phyloP scores from a whole-genome alignment of 345 rosid species.

The Conringia planisiliqua region DNA sequence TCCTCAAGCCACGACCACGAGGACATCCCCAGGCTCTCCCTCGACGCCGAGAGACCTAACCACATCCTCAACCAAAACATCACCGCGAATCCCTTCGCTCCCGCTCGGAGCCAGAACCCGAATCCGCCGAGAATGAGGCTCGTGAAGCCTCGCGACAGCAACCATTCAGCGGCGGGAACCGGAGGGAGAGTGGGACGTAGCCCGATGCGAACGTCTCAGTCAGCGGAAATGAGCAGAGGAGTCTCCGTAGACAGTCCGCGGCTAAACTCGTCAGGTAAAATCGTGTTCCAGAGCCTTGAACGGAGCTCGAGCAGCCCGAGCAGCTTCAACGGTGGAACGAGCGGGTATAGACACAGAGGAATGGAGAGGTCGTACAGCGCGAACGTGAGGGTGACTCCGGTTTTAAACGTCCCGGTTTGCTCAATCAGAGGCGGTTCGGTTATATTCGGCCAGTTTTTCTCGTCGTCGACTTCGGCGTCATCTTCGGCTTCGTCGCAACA shows the following conservation, averaged over 20 bases:
- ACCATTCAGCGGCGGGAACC: background rate
- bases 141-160: slow-evolving; percentile 49
- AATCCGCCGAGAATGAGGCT: slow-evolving; percentile 65
- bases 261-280: slow-evolving; percentile 88
- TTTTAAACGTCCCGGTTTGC: slow-evolving; percentile 64
- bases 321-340: slow-evolving; percentile 89
- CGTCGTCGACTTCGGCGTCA: slow-evolving; percentile 32
- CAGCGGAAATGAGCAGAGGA: slow-evolving; percentile 43
- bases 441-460: slow-evolving; percentile 55
- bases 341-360: slow-evolving; percentile 59
- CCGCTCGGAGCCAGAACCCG: slow-evolving; percentile 37
- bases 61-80: slow-evolving; percentile 21
- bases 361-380: slow-evolving; percentile 92
- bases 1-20: slow-evolving; percentile 90
- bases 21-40: slow-evolving; percentile 71
- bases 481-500: slow-evolving; percentile 35
- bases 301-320: slow-evolving; percentile 98
- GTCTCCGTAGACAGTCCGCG: slow-evolving; percentile 92
- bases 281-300: slow-evolving; percentile 83
- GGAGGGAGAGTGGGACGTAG: slow-evolving; percentile 50
- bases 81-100: slow-evolving; percentile 60
- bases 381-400: slow-evolving; percentile 67
- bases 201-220: slow-evolving; percentile 41
- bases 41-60: slow-evolving; percentile 71
- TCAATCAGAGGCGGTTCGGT: slow-evolving; percentile 54